Base-by-base conservation (phyloP, 495 filamentous ascomycete species). In the Penicillium waksmanii region DNA sequence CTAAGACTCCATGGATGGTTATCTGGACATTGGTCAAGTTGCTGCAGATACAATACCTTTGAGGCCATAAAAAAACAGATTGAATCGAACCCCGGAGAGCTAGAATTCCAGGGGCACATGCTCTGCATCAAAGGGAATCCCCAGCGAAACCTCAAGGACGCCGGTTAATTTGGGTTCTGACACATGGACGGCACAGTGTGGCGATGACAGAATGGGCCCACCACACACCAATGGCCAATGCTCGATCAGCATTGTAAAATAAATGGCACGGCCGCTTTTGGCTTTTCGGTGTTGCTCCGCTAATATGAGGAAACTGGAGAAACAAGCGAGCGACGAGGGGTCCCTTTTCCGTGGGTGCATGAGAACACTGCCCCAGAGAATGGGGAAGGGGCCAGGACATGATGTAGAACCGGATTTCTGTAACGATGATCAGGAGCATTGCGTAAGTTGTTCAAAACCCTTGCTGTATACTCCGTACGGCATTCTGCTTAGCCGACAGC, bases 181-280 rank as follows among this genome's bases (percentile, higher is more conserved):
- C 23, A 36, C 42, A 19, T 17, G 42, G 42, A 44, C 51, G 51
- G 17, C 25, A 36, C 12, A 50, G 31, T 49, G 51, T 53, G 56
- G 47, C 40, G 44, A 35, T 64, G 60, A 61, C 53, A 62, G 57
- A 50, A 53, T n/a, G 57, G 58, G 35, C 53, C 66, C 53, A 60
- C 61, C 46, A 25, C 46, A 9, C n/a, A 11, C 21, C 4, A 38
- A 31, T 31, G 21, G 46, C n/a, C 46, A 48, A 27, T 10, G 46
- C 11, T 25, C 46, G 46, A 48, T 48, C 46, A 58, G 50, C 49
- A 44, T n/a, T 19, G 34, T 4, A 15, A 53, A 15, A 53, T 34
- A 15, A 49, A 56, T 56, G 54, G 25, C 38, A 17, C 36, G 15
- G 36, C 34, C 18, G n/a, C 44, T 53, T 48, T 27, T 25, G 21